Evolutionary conservation across 2,329 filamentous ascomycete species (phyloP), one percentile per base, ranked within the genome.

Genomic region (Torrubiellomyces zombiae): DNA sequence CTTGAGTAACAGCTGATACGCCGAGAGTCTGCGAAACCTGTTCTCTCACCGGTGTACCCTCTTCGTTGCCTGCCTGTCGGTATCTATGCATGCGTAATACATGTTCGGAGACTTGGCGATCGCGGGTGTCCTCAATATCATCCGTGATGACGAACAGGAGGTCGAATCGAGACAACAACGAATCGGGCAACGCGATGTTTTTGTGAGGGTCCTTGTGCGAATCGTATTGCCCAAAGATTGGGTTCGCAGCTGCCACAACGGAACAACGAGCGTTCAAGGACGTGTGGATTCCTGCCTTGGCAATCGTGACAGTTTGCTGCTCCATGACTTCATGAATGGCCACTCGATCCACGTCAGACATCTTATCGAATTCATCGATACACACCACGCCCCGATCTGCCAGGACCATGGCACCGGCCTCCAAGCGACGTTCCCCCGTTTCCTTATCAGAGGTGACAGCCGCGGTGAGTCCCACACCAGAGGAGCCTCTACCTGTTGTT

Each of bases 311-410:
- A 0, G 89, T 98, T 55, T 98, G 89, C 56, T 98, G 89, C 55
- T 98, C 89, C 89, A 98, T 98, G 37, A 98, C 89, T 79, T 98
- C 89, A 67, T 98, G 89, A 39, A 98, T 98, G 23, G 89, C 89
- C 4, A 98, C 89, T 47, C 89, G 74, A 52, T 98, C 89, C 29
- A 95, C 76, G 46, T 98, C 89, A 29, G 83, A 94, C 89, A 98
- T 98, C 53, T 98, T 98, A 59, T 98, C 89, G 39, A 98, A 98
- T 45, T 98, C 89, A 47, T 98, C 89, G 37, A 98, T 98, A 58
- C 89, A 98, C 17, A 98, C 89, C 8, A 98, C 86, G 38, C 89
- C 89, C 34, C 89, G 77, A 49, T 98, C 89, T 34, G 75, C 89
- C 44, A 98, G 80, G 32, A 98, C 89, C 89, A 98, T 98, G 35